phyloP scores from a whole-genome alignment of 208 protist genomes.

The Porcisia hertigi region DNA sequence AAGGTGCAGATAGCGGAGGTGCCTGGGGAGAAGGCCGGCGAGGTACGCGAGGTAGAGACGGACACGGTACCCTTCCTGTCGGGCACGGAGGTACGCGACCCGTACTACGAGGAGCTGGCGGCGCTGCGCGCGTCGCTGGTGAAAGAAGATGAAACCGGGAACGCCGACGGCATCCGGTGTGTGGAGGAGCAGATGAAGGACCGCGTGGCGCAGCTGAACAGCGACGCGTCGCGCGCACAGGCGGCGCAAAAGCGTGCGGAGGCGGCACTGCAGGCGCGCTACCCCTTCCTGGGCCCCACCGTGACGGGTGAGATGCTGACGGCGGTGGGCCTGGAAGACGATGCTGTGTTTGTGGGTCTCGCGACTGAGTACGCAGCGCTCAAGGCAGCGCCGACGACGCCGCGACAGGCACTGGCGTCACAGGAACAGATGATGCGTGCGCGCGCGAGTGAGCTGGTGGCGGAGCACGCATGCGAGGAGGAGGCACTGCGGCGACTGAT shows the following conservation, averaged over 20 bases:
- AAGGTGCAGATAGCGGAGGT: no score
- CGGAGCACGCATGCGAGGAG: conserved; percentile 20
- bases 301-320: background rate
- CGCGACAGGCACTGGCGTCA: background rate
- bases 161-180: conserved; percentile 37
- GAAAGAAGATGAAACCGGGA: no score
- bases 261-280: background rate
- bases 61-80: no score
- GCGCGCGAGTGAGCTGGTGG: conserved; percentile 22
- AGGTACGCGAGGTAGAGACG: no score
- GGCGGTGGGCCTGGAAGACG: background rate
- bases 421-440: conserved; percentile 32
- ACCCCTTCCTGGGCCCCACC: conserved; percentile 2
- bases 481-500: conserved; percentile 23
- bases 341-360: background rate
- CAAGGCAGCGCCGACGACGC: background rate
- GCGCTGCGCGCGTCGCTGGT: no score
- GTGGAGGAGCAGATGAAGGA: conserved; percentile 51
- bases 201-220: conserved; percentile 31
- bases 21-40: no score
- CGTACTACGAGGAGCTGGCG: no score
- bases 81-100: no score
- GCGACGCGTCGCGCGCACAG: conserved; percentile 19
- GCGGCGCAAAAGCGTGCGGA: background rate
- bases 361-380: background rate